phyloP scores from a whole-genome alignment of 1,284 basidiomycete genomes.

The Taiwanofungus camphoratus region DNA sequence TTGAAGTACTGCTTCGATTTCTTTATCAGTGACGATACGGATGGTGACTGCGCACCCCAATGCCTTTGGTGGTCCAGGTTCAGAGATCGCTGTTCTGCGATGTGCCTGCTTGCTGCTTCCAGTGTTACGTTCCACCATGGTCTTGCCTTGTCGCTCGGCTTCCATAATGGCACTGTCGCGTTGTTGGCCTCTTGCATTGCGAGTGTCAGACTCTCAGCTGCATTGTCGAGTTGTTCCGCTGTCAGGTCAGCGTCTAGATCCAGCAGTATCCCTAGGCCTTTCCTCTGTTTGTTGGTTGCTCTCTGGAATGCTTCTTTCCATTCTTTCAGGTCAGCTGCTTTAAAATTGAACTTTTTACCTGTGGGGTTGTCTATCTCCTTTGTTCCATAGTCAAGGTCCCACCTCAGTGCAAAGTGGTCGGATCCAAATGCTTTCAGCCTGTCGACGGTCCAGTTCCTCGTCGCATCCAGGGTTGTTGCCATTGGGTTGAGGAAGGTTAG shows the following conservation, averaged over 20 bases:
- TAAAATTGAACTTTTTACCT: constrained; percentile 8
- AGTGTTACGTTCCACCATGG: constrained; percentile 4
- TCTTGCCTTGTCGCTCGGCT: constrained; percentile 2
- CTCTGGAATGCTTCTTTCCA: constrained; percentile 5
- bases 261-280: background rate
- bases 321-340: constrained; percentile 4
- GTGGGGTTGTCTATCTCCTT: constrained; percentile 3
- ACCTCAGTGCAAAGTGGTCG: constrained; percentile 9
- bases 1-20: background rate
- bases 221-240: background rate
- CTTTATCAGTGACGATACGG: background rate
- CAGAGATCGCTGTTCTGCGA: background rate
- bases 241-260: background rate
- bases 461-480: background rate
- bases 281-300: background rate
- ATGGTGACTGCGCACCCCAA: background rate
- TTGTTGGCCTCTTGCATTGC: constrained; percentile 4
- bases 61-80: background rate
- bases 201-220: background rate
- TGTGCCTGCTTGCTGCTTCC: background rate
- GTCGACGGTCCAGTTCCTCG: constrained; percentile 2
- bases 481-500: constrained; percentile 5
- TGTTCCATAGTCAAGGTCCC: constrained; percentile 6
- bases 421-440: background rate
- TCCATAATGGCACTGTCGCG: background rate